Base-by-base conservation (phyloP, 768 basidiomycete species). In the Phanerodontia chrysosporium region DNA sequence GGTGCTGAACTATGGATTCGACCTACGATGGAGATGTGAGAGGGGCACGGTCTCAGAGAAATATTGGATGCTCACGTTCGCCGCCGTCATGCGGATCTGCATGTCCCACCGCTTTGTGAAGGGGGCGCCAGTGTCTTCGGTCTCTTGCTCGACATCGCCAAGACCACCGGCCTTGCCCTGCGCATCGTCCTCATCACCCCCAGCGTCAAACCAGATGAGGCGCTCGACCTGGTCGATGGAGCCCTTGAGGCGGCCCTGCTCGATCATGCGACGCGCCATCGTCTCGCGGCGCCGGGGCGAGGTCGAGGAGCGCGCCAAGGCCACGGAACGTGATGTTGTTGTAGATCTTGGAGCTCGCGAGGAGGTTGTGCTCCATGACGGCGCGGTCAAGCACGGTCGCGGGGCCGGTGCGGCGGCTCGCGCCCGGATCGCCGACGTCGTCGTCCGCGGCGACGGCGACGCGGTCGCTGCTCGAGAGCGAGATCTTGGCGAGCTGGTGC, bases 181-280 rank as follows among this genome's bases (percentile, higher is more conserved):
- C 0, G 92, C 92, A 62, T 91, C 89, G 58, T 95, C 92, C 60
- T 94, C 94, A 67, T 98, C 95, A 53, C 81, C 79, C 36, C 83
- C 80, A 39, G 83, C 87, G 65, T 98, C 95, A 61, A 99, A 99
- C 81, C 89, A 91, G 62, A 99, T 96, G 49, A 98, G 80, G 64
- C 84, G 87, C 59, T 96, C 92, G 14, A 98, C 94, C 70, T 99
- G 97, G 70, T 99, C 97, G 58, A 99, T 96, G 58, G 87, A 87
- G 27, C 91, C 97, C 62, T 91, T 87, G 61, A 98, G 75, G 57
- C 97, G 88, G 9, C 93, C 90, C 74, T 99, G 97, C 69, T 98
- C 95, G 52, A 99, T 97, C 97, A 99, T 99, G 70, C 90, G 92
- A 54, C 96, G 83, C 10, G 96, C 95, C 90, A 98, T 98, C 0